A percentile compares a stretch with the other conserved stretches of the same genome.
Conservation (phyloP, 1,284 basidiomycete species). For the Moesziomyces aphidis region DNA sequence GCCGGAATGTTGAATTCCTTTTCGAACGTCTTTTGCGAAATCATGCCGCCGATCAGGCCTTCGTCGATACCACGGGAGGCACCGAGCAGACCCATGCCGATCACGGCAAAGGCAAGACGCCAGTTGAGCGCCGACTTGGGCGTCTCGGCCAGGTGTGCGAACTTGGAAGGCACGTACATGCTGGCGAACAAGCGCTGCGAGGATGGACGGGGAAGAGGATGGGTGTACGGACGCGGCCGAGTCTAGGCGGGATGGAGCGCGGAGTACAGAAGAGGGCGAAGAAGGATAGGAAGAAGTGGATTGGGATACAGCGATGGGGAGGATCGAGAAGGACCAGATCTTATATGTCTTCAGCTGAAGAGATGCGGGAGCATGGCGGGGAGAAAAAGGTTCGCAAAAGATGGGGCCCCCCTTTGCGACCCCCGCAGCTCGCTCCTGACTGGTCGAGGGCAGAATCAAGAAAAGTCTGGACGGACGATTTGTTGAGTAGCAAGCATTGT, state of each 20-base stretch:
- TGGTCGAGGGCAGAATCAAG: too few relatives aligned
- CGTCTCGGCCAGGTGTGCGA: slow-evolving; percentile 45
- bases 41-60: slow-evolving; percentile 44
- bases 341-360: not conserved
- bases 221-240: slow-evolving; percentile 9
- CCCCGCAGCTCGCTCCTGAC: not conserved
- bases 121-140: slow-evolving; percentile 49
- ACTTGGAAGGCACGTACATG: slow-evolving; percentile 45
- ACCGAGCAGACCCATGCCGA: slow-evolving; percentile 46
- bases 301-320: not conserved
- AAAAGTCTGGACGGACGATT: too few relatives aligned
- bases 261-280: too few relatives aligned
- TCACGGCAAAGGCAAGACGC: slow-evolving; percentile 38
- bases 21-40: slow-evolving; percentile 44
- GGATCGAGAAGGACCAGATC: not conserved
- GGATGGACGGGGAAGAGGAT: not conserved
- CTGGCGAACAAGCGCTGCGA: not conserved
- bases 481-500: too few relatives aligned
- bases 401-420: too few relatives aligned
- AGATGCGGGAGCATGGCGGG: too few relatives aligned
- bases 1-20: slow-evolving; percentile 27
- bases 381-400: not conserved
- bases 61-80: slow-evolving; percentile 50
- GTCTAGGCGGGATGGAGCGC: slow-evolving; percentile 2
- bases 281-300: not conserved